Conservation (phyloP, 495 filamentous ascomycete genomes). For the Neurospora africana region DNA sequence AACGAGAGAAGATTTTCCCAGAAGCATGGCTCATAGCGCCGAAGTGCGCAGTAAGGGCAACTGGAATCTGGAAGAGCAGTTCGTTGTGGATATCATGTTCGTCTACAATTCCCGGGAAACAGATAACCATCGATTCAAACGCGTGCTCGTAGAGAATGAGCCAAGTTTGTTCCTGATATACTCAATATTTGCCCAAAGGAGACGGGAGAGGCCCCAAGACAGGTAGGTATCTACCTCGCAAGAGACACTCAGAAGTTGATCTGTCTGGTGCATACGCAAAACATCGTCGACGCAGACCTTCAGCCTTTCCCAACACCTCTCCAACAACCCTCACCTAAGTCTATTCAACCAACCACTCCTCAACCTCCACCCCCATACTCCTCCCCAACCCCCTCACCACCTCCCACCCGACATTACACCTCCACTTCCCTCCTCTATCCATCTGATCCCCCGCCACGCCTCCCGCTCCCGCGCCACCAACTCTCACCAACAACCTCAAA, state of each 20-base stretch:
- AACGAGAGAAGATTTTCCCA: background rate
- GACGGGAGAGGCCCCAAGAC: background rate
- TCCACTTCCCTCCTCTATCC: constrained; percentile 59
- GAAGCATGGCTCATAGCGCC: background rate
- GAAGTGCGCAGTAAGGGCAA: background rate
- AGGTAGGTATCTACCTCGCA: background rate
- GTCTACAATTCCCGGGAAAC: background rate
- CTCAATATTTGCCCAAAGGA: background rate
- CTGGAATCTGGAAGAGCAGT: background rate
- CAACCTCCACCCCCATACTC: constrained; percentile 60
- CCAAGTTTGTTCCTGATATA: background rate
- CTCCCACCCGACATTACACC: constrained; percentile 68
- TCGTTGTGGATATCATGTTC: background rate
- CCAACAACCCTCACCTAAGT: background rate
- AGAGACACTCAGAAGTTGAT: background rate
- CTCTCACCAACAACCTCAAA: constrained; percentile 58
- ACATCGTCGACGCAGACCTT: background rate
- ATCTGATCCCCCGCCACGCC: constrained; percentile 38
- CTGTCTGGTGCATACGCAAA: background rate
- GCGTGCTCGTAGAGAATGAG: too few relatives aligned
- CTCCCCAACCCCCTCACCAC: constrained; percentile 52
- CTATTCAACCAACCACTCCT: constrained; percentile 58
- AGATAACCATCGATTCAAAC: too few relatives aligned
- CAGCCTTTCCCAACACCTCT: background rate
- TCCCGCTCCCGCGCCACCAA: constrained; percentile 28